Percentiles rank a stretch among this genome's conserved stretches.
These are phyloP conservation scores for Fraxinus pennsylvanica DNA, from an alignment of 257 asterid species.

Conservation along the genomic window DNA sequence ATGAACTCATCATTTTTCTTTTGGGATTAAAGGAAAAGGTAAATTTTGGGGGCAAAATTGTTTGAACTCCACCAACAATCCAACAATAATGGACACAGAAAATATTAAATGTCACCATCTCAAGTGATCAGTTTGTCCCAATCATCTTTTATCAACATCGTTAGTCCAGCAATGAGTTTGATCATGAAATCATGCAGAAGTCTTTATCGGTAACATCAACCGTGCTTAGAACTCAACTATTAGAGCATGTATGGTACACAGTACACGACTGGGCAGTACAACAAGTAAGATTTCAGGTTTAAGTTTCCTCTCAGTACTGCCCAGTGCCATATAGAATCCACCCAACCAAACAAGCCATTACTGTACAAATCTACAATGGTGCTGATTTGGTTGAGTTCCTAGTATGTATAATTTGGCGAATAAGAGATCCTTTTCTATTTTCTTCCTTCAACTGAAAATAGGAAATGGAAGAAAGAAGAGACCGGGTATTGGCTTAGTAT, in stretches of 20 bases:
- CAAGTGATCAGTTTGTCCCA: conserved; percentile 17
- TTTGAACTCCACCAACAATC: neutral
- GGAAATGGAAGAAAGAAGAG: conserved; percentile 30
- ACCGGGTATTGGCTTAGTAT: conserved; percentile 26
- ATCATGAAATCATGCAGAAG: conserved; percentile 31
- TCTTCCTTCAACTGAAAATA: conserved; percentile 22
- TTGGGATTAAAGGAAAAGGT: conserved; percentile 5
- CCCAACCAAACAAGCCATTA: conserved; percentile 23
- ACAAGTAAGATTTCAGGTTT: neutral
- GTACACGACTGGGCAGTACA: neutral
- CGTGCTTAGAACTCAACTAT: conserved; percentile 30
- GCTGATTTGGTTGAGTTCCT: conserved; percentile 34
- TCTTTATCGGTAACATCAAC: conserved; percentile 30
- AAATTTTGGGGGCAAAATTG: conserved; percentile 13
- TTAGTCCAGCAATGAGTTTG: conserved; percentile 23
- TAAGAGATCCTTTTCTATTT: conserved; percentile 7
- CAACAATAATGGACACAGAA: conserved; percentile 19
- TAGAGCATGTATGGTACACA: neutral
- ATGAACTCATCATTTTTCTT: conserved; percentile 10
- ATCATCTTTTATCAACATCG: conserved; percentile 22
- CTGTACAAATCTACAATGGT: conserved; percentile 60
- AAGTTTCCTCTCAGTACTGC: neutral
- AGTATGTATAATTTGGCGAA: conserved; percentile 23
- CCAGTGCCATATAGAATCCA: neutral
- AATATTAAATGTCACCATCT: conserved; percentile 26